A percentile compares a stretch with the other conserved stretches of the same genome.
These are phyloP conservation scores for Sporothrix globosa DNA, from an alignment of 2,329 filamentous ascomycete genomes.

Conservation along the genomic window DNA sequence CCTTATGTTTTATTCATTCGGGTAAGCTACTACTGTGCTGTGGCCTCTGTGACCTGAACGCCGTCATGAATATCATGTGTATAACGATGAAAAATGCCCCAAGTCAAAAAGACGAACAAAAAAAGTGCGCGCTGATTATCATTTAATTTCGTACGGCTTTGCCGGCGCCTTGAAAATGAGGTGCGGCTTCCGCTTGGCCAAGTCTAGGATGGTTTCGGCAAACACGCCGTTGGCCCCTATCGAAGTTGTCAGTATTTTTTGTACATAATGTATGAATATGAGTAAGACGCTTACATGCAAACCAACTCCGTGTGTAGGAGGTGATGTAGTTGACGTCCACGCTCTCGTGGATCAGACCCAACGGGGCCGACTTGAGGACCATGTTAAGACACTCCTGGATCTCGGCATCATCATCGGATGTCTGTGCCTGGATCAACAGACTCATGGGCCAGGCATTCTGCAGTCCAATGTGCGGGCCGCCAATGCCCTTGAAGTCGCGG, in stretches of 20 bases:
- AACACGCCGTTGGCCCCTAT: constrained; percentile 91
- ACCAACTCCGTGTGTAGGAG: constrained; percentile 92
- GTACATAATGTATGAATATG: too few relatives aligned
- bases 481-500: constrained; percentile 79
- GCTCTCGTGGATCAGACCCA: constrained; percentile 90
- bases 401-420: constrained; percentile 78
- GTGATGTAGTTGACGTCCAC: constrained; percentile 71
- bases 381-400: constrained; percentile 72
- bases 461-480: constrained; percentile 79
- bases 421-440: constrained; percentile 87
- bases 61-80: constrained; percentile 5
- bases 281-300: constrained; percentile 63
- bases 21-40: not conserved
- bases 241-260: constrained; percentile 31
- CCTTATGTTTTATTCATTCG: not conserved
- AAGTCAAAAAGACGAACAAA: not conserved
- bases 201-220: constrained; percentile 84
- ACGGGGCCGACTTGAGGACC: constrained; percentile 73
- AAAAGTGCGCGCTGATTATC: not conserved
- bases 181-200: constrained; percentile 86
- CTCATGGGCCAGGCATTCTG: constrained; percentile 97
- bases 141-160: constrained; percentile 58
- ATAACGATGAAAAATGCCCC: not conserved
- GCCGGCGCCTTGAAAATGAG: constrained; percentile 74
- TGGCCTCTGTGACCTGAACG: not conserved